phyloP scores from a whole-genome alignment of 1,284 basidiomycete species.

The Leccinum insigne region DNA sequence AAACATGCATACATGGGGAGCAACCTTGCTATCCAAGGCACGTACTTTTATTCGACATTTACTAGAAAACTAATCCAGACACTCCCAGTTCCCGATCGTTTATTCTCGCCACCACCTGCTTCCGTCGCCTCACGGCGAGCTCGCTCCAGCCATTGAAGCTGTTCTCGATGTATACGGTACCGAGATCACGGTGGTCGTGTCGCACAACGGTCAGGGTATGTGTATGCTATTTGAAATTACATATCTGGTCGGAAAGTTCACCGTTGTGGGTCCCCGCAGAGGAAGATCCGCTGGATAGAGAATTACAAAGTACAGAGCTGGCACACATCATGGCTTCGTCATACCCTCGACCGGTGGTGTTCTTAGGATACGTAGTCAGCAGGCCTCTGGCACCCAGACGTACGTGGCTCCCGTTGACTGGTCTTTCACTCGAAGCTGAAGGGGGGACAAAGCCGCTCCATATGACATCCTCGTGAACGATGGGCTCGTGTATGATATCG shows the following conservation, averaged over 20 bases:
- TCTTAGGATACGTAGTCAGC: conserved; percentile 88
- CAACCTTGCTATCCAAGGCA: conserved; percentile 80
- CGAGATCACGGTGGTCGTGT: conserved; percentile 79
- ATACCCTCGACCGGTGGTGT: conserved; percentile 80
- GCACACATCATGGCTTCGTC: conserved; percentile 77
- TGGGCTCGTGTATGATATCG: conserved; percentile 74
- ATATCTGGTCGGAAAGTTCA: neutral
- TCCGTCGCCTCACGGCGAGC: conserved; percentile 86
- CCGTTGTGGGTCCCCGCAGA: conserved; percentile 39
- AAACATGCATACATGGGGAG: conserved; percentile 92
- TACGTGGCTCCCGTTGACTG: conserved; percentile 35
- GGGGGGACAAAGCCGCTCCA: conserved; percentile 59
- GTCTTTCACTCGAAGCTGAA: conserved; percentile 15
- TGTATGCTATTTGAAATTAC: neutral
- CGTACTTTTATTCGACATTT: neutral
- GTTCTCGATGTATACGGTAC: conserved; percentile 85
- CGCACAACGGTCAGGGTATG: conserved; percentile 91
- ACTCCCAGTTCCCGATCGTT: conserved; percentile 83
- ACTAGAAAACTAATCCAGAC: conserved; percentile 4
- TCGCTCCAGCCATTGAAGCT: conserved; percentile 92
- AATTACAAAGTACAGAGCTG: conserved; percentile 84
- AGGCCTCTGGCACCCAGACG: conserved; percentile 71
- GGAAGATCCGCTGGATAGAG: conserved; percentile 87
- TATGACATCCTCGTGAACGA: conserved; percentile 83
- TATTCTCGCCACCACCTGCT: conserved; percentile 88